Evolutionary conservation across 2,329 filamentous ascomycete genomes (phyloP).

Genomic region (Ophiostoma sp.): DNA sequence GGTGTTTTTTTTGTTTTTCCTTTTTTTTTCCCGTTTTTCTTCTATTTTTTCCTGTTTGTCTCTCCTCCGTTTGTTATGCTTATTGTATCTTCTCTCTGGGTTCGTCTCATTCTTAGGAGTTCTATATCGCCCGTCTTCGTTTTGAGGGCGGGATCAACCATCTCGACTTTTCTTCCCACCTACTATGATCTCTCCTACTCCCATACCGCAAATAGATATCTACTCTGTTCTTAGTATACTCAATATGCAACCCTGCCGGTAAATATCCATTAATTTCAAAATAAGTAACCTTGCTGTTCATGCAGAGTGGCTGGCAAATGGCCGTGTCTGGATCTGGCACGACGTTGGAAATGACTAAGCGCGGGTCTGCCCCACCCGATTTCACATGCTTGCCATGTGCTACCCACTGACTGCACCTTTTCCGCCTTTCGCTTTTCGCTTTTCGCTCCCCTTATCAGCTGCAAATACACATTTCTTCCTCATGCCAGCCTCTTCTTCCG

Average conservation of each 20-base stretch:
- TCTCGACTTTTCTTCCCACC: constrained; percentile 19
- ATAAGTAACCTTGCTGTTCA: neutral
- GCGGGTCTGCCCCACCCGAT: neutral
- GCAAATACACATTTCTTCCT: constrained; percentile 1
- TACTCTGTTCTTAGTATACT: neutral
- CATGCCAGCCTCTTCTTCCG: constrained; percentile 1
- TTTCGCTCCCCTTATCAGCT: neutral
- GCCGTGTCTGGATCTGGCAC: neutral
- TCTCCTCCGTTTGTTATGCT: neutral
- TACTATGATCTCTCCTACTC: neutral
- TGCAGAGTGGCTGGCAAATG: neutral
- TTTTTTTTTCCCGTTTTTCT: neutral
- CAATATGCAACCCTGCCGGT: neutral
- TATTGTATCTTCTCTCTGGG: neutral
- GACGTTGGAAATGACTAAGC: constrained; percentile 4
- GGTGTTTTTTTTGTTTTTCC: neutral
- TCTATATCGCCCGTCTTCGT: constrained; percentile 13
- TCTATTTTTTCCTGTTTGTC: neutral
- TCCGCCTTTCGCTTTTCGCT: neutral
- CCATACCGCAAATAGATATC: neutral
- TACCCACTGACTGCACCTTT: neutral
- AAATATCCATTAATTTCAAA: neutral
- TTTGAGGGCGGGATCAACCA: constrained; percentile 15
- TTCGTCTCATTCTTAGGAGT: neutral
- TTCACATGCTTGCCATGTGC: constrained; percentile 14